Evolutionary conservation across 192 early-diverging fungal species (phyloP).

Genomic region (Backusella morwellensis): DNA sequence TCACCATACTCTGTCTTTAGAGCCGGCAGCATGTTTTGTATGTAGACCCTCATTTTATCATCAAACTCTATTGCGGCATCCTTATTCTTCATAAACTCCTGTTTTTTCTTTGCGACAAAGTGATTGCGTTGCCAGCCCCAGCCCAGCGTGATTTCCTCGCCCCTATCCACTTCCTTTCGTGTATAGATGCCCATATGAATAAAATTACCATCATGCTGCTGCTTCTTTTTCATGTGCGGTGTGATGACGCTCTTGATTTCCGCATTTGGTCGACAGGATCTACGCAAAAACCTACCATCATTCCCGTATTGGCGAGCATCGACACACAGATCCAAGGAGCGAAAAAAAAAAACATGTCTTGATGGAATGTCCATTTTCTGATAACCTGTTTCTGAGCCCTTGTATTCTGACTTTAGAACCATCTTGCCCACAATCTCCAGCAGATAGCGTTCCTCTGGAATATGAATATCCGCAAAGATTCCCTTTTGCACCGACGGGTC

Average conservation of each 20-base stretch:
- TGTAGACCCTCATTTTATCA: constrained; percentile 24
- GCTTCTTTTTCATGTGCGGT: constrained; percentile 13
- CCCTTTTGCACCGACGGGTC: constrained; percentile 12
- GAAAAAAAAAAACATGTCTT: constrained; percentile 68
- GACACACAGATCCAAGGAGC: constrained; percentile 61
- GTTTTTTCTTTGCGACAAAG: constrained; percentile 32
- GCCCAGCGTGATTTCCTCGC: constrained; percentile 69
- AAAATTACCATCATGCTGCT: constrained; percentile 43
- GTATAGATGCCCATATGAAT: constrained; percentile 72
- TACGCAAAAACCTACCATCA: constrained; percentile 63
- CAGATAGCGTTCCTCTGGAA: constrained; percentile 58
- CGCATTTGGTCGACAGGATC: constrained; percentile 67
- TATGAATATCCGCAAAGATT: constrained; percentile 19
- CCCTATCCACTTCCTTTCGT: constrained; percentile 49
- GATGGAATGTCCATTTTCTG: constrained; percentile 58
- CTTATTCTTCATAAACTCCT: constrained; percentile 15
- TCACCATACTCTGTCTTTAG: constrained; percentile 39
- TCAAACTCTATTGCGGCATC: not conserved
- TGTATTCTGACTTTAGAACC: constrained; percentile 62
- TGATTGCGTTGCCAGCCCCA: constrained; percentile 68
- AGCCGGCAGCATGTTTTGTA: constrained; percentile 32
- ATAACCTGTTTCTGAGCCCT: constrained; percentile 62
- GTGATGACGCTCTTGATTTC: constrained; percentile 60
- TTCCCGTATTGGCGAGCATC: constrained; percentile 71
- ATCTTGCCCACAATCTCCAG: constrained; percentile 79